Evolutionary conservation across 768 basidiomycete species (phyloP).

Genomic region (Collybia sordida): DNA sequence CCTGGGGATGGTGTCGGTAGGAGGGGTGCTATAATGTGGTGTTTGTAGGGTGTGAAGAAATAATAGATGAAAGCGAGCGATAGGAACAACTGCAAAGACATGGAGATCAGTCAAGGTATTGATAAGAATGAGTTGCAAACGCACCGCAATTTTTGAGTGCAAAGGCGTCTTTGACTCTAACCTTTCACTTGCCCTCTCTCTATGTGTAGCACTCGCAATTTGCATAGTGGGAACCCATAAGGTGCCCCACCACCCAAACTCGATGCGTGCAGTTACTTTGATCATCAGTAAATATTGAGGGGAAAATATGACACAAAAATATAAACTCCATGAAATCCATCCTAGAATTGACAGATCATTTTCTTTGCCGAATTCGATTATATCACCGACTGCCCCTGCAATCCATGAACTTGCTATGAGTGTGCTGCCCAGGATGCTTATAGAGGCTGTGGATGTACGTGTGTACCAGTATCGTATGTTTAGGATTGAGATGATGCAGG

Average conservation of each 20-base stretch:
- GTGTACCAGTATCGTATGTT: conserved; percentile 30
- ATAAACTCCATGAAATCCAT: not conserved
- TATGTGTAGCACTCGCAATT: conserved; percentile 21
- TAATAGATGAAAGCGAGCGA: not conserved
- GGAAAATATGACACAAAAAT: not conserved
- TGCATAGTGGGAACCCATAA: conserved; percentile 16
- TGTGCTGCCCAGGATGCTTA: conserved; percentile 22
- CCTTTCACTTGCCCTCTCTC: conserved; percentile 26
- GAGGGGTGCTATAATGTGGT: conserved; percentile 3
- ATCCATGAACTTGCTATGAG: conserved; percentile 14
- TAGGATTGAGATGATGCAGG: conserved; percentile 9
- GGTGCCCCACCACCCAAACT: conserved; percentile 15
- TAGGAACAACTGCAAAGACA: conserved; percentile 7
- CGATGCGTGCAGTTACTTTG: conserved; percentile 21
- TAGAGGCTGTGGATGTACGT: conserved; percentile 26
- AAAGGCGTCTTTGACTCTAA: conserved; percentile 9
- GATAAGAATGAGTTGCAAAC: not conserved
- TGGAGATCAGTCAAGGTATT: not conserved
- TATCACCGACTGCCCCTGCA: not conserved
- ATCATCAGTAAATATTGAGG: conserved; percentile 20
- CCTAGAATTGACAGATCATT: not conserved
- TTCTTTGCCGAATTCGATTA: not conserved
- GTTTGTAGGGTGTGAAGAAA: conserved; percentile 4
- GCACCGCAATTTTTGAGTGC: conserved; percentile 2
- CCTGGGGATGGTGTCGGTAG: not conserved